Evolutionary conservation across 1,284 basidiomycete species (phyloP), one percentile per base, ranked within the genome.

Genomic region (Ustilago cynodontis): DNA sequence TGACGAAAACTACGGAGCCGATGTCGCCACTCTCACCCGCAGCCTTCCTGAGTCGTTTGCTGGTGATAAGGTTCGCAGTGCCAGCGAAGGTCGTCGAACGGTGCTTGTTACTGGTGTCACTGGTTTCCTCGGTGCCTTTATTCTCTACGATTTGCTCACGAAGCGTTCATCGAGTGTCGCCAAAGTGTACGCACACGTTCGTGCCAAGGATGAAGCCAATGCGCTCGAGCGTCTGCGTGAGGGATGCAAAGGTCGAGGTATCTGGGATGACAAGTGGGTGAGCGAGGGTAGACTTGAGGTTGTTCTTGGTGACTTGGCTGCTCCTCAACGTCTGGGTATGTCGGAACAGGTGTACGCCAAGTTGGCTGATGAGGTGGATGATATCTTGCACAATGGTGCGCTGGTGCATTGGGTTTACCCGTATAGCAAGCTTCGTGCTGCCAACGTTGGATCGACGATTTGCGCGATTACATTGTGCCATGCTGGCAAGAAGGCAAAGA

Each of bases 401-500:
- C 88, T 99, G 85, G 97, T 99, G 16, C 97, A 99, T 86, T 99
- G 97, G 97, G 94, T 99, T 2, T 99, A 98, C 87, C 94, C 95
- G 0, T 99, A 99, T 87, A 92, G 94, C 85, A 94, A 92, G 86
- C 89, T 99, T 39, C 92, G 95, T 18, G 89, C 92, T 0, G 91
- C 95, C 29, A 99, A 99, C 85, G 97, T 99, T 14, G 85, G 95
- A 3, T 92, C 93, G 0, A 99, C 97, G 2, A 83, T 98, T 62
- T 92, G 92, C 2, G 91, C 91, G 1, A 89, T 98, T 59, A 90
- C 93, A 55, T 90, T 99, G 31, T 94, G 94, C 14, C 90, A 88
- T 4, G 83, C 91, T 2, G 88, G 89, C 7, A 73, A 68, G 50
- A 73, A 68, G 59, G 90, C 92, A 45, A 99, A 99, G 88, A 87